Evolutionary conservation across 2,329 filamentous ascomycete genomes (phyloP), one percentile per base, ranked within the genome.

Genomic region (Penicillium sp.): DNA sequence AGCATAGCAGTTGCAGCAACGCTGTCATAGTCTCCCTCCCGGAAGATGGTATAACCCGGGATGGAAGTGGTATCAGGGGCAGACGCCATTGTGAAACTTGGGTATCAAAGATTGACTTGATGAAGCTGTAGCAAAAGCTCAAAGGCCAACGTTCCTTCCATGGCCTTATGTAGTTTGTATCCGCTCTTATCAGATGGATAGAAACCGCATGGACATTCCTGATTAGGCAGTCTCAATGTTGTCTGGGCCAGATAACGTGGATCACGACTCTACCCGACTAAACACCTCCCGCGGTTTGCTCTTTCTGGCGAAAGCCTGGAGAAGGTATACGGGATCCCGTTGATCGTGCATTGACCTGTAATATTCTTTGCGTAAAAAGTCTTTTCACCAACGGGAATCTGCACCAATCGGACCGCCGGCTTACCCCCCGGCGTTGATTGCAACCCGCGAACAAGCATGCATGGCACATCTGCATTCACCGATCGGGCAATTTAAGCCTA

Each of bases 41-140:
- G 62, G 59, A 66, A 66, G 49, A 66, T 66, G 27, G 64, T 66
- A 31, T 66, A 66, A 56, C 63, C 64, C 45, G 64, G 63, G 51
- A 66, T 63, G 49, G 64, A 65, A 27, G 62, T 62, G 42, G 63
- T 66, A 61, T 66, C 61, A 40, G 64, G 63, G 49, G 57, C 64
- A 61, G 61, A 63, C 43, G 64, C 62, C 60, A 66, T 67, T 56
- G 43, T 60, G 60, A 33, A 25, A 18, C 8, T 40, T n/a, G 53
- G 41, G 29, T 55, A 49, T 33, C 27, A 43, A 42, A 50, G 25
- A 54, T 46, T 49, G 53, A 54, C 44, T 54, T 56, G 44, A 37
- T 42, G 55, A 55, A 58, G 49, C 50, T 64, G 57, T 51, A 51
- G 40, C 35, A 50, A 46, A 48, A 41, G 15, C 37, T 33, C 29